Evolutionary conservation across 2,329 filamentous ascomycete species (phyloP), one percentile per base, ranked within the genome.

Genomic region (Biscogniauxia mediterranea): DNA sequence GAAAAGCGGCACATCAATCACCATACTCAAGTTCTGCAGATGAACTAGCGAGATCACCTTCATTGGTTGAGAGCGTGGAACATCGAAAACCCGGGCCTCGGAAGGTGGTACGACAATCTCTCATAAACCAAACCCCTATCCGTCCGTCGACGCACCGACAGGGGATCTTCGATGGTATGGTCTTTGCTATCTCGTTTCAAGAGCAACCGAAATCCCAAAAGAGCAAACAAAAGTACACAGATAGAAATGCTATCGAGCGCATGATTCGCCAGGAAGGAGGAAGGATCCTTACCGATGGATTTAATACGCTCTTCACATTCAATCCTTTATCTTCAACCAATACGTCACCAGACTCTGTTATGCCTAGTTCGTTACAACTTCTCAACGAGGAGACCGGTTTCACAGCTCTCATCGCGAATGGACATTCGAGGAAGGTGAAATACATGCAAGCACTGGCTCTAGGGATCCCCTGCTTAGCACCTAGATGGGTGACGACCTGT

Each of bases 361-460:
- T 70, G 19, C 67, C 70, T 13, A 69, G 64, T 49, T 61, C 69
- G 7, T 62, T 95, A 19, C 78, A 74, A 1, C 80, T 96, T 0
- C 74, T 79, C 21, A 83, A 84, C 21, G 70, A 78, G 42, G 77
- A 82, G 1, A 79, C 88, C 1, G 89, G 91, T 0, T 98, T 99
- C 71, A 87, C 91, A 0, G 93, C 92, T 3, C 79, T 98, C 15
- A 91, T 99, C 62, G 89, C 93, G 0, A 92, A 98, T 70, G 85
- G 86, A 4, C 90, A 97, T 73, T 95, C 91, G 6, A 87, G 94
- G 54, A 93, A 92, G 64, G 85, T 88, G 55, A 99, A 98, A 73
- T 97, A 95, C 74, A 91, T 98, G 82, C 93, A 98, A 77, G 95
- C 95, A 0, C 84, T 99, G 1, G 93, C 95, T 0, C 84, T 99